phyloP scores from a whole-genome alignment of 768 basidiomycete genomes.

The Termitomyces sp. region DNA sequence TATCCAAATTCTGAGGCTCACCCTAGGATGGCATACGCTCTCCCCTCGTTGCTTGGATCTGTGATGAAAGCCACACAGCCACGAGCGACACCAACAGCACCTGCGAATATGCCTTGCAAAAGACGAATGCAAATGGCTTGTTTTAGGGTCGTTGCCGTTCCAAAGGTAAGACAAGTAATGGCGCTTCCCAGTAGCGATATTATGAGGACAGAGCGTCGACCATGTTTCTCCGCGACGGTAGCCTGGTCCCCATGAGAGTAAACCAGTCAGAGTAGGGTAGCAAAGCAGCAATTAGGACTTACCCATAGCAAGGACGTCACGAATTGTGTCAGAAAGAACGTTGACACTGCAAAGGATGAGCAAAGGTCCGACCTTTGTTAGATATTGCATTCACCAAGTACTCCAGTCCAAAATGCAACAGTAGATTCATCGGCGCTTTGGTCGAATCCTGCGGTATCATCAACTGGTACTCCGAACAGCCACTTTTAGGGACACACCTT shows the following conservation, averaged over 20 bases:
- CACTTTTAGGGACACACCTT: slow-evolving; percentile 41
- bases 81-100: slow-evolving; percentile 92
- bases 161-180: slow-evolving; percentile 72
- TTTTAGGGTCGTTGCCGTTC: slow-evolving; percentile 68
- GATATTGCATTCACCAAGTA: slow-evolving; percentile 55
- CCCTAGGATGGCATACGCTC: slow-evolving; percentile 94
- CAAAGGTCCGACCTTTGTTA: neutral
- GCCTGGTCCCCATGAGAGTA: slow-evolving; percentile 46
- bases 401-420: slow-evolving; percentile 86
- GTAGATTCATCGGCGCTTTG: slow-evolving; percentile 75
- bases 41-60: slow-evolving; percentile 87
- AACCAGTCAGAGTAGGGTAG: slow-evolving; percentile 12
- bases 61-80: slow-evolving; percentile 86
- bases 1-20: slow-evolving; percentile 22
- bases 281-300: slow-evolving; percentile 14
- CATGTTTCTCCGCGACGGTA: slow-evolving; percentile 91
- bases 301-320: slow-evolving; percentile 94
- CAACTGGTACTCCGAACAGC: neutral
- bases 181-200: slow-evolving; percentile 86
- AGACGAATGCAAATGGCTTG: slow-evolving; percentile 86
- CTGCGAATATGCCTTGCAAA: slow-evolving; percentile 88
- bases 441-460: slow-evolving; percentile 50
- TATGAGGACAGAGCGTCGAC: slow-evolving; percentile 78
- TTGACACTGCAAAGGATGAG: slow-evolving; percentile 50
- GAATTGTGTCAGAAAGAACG: slow-evolving; percentile 95